These are phyloP conservation scores for Boechera stricta DNA, from an alignment of 345 rosid genomes.

Conservation along the genomic window DNA sequence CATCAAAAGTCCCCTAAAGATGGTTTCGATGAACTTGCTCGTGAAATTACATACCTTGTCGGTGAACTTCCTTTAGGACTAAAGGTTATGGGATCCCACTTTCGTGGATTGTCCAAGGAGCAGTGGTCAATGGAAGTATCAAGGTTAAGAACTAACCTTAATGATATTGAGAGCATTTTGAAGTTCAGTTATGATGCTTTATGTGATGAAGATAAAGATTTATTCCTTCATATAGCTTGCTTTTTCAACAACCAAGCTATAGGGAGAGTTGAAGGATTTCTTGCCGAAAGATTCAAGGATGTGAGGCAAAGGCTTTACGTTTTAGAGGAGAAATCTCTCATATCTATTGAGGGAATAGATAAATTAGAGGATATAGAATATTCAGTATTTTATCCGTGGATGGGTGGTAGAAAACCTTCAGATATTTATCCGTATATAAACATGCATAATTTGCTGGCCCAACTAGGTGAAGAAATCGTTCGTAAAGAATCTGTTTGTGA, in stretches of 20 bases:
- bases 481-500: neutral
- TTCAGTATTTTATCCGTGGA: no score
- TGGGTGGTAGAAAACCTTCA: no score
- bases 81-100: slow-evolving; percentile 34
- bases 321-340: slow-evolving; percentile 34
- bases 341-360: no score
- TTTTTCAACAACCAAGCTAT: neutral
- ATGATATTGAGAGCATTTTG: slow-evolving; percentile 25
- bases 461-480: slow-evolving; percentile 37
- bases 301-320: neutral
- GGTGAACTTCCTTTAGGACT: slow-evolving; percentile 43
- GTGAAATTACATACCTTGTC: neutral
- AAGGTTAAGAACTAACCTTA: slow-evolving; percentile 11
- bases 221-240: slow-evolving; percentile 50
- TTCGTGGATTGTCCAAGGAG: neutral
- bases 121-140: slow-evolving; percentile 32
- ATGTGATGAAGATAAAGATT: slow-evolving; percentile 6
- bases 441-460: slow-evolving; percentile 40
- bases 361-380: no score
- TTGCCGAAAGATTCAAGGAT: neutral
- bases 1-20: neutral
- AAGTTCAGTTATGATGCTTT: slow-evolving; percentile 48
- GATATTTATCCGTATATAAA: no score
- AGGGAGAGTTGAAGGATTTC: neutral
- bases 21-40: slow-evolving; percentile 4